phyloP scores from a whole-genome alignment of 257 asterid genomes.

The Petunia secreta region DNA sequence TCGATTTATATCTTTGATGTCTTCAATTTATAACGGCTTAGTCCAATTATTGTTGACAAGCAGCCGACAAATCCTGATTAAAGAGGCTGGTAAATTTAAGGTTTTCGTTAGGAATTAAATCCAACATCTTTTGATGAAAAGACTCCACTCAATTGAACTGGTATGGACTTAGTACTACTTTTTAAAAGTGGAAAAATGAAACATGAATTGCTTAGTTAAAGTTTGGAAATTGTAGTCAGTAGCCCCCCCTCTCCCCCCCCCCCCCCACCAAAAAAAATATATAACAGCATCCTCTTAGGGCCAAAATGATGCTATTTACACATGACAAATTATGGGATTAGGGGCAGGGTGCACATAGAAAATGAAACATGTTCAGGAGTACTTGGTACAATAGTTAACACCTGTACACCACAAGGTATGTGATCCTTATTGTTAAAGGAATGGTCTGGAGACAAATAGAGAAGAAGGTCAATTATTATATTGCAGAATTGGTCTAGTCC shows the following conservation, averaged over 20 bases:
- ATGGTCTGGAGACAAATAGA: conserved; percentile 22
- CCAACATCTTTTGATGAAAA: not conserved
- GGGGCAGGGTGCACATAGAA: conserved; percentile 18
- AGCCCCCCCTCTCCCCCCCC: not conserved
- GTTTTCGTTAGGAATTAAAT: not conserved
- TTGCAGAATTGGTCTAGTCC: conserved; percentile 47
- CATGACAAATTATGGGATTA: conserved; percentile 16
- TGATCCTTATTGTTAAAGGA: conserved; percentile 2
- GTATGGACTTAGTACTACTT: not conserved
- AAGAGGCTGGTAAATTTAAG: not conserved
- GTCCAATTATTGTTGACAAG: conserved; percentile 17
- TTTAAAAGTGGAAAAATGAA: not conserved
- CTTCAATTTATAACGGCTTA: not conserved
- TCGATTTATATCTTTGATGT: not conserved
- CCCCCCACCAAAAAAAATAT: not conserved
- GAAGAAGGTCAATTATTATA: conserved; percentile 36
- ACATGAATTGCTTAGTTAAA: not conserved
- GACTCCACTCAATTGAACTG: conserved; percentile 4
- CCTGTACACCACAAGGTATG: not conserved
- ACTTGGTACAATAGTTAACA: not conserved
- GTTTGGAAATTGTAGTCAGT: not conserved
- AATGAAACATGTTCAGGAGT: conserved; percentile 23
- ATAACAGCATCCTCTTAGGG: not conserved
- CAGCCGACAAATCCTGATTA: conserved; percentile 14
- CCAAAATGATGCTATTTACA: not conserved